These are phyloP conservation scores for Holtermannia corniformis DNA, from an alignment of 768 basidiomycete genomes.

Conservation along the genomic window DNA sequence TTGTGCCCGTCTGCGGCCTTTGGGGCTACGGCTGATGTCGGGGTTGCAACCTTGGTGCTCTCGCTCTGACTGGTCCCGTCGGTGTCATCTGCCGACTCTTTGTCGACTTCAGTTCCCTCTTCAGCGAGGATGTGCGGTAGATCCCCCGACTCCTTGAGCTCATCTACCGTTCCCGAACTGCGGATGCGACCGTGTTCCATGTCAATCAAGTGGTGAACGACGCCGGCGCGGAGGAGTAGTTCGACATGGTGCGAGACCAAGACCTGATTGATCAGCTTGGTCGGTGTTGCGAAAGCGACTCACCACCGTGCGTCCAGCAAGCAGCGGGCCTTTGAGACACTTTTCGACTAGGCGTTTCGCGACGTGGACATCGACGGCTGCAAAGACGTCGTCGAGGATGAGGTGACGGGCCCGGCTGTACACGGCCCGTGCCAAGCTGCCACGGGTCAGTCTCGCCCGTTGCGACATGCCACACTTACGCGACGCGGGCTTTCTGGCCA, in stretches of 20 bases:
- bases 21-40: neutral
- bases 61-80: neutral
- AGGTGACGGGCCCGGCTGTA: constrained; percentile 38
- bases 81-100: constrained; percentile 26
- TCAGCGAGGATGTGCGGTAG: constrained; percentile 53
- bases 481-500: constrained; percentile 40
- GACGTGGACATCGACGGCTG: constrained; percentile 39
- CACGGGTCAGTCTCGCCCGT: neutral
- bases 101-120: constrained; percentile 41
- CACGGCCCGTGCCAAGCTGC: constrained; percentile 30
- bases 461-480: constrained; percentile 2
- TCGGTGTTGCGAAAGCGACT: constrained; percentile 2
- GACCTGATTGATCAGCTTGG: constrained; percentile 16
- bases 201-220: constrained; percentile 55
- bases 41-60: neutral
- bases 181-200: constrained; percentile 77
- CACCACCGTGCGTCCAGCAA: constrained; percentile 30
- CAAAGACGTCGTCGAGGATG: constrained; percentile 36
- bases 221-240: constrained; percentile 61
- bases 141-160: constrained; percentile 54
- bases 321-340: constrained; percentile 34
- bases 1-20: constrained; percentile 1
- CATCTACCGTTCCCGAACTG: constrained; percentile 58
- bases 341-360: constrained; percentile 38
- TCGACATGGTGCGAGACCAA: constrained; percentile 76